phyloP scores from a whole-genome alignment of 2,329 filamentous ascomycete species.

The Thelonectria discophora region DNA sequence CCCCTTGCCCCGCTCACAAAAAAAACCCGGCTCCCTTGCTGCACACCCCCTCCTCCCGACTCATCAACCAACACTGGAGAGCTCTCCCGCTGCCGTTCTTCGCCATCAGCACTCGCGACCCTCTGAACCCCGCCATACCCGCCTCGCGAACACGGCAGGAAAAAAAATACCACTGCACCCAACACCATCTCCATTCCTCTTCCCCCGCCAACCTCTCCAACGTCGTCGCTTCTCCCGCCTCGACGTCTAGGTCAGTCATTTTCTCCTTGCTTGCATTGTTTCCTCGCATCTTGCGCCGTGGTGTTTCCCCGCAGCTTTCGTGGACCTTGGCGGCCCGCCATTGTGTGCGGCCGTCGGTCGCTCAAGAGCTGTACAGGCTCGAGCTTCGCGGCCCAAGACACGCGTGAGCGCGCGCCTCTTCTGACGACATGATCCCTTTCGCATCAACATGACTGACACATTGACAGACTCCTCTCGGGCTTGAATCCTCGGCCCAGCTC shows the following conservation, averaged over 20 bases:
- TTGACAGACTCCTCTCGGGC: constrained; percentile 21
- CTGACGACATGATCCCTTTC: constrained; percentile 4
- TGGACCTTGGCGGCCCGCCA: background rate
- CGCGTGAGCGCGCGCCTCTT: constrained; percentile 25
- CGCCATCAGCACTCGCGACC: constrained; percentile 39
- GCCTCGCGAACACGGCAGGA: constrained; percentile 43
- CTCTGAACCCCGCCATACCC: constrained; percentile 47
- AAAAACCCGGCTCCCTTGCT: constrained; percentile 33
- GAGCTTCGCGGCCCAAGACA: constrained; percentile 9
- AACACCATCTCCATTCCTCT: constrained; percentile 34
- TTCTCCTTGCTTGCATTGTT: background rate
- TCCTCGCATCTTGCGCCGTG: background rate
- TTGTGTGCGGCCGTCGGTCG: constrained; percentile 5
- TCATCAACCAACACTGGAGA: constrained; percentile 15
- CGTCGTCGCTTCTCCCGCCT: constrained; percentile 37
- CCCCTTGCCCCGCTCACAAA: constrained; percentile 35
- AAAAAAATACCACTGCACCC: constrained; percentile 40
- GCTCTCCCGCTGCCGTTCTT: constrained; percentile 33
- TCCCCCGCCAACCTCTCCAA: constrained; percentile 33
- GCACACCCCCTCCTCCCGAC: constrained; percentile 30
- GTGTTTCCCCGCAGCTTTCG: background rate
- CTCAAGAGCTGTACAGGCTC: constrained; percentile 22
- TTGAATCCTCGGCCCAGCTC: constrained; percentile 17
- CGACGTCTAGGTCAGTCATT: constrained; percentile 38
- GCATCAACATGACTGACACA: constrained; percentile 14